Evolutionary conservation across 2,329 filamentous ascomycete species (phyloP).

Genomic region (Rhynchosporium secalis): DNA sequence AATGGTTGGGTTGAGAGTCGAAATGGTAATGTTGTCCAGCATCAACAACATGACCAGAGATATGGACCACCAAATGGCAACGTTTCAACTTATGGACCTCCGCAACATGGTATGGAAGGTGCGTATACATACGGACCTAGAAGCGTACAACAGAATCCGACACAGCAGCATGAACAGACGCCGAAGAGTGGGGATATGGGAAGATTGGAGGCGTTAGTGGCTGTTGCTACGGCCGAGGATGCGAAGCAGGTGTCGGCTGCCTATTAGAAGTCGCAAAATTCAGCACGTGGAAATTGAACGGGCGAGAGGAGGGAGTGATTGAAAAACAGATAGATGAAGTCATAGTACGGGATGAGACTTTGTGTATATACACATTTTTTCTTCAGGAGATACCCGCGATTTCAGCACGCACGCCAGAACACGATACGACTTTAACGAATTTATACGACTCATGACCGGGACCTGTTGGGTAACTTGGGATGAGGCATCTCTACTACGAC

Average conservation of each 20-base stretch:
- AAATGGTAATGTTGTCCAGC: conserved; percentile 21
- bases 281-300: not conserved
- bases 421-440: conserved; percentile 28
- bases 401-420: conserved; percentile 24
- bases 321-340: too few species aligned
- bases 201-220: conserved; percentile 62
- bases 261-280: conserved; percentile 23
- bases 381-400: conserved; percentile 35
- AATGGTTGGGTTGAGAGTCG: conserved; percentile 50
- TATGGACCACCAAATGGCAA: conserved; percentile 34
- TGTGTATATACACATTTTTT: conserved; percentile 31
- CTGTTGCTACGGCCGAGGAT: conserved; percentile 61
- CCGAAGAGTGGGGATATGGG: conserved; percentile 50
- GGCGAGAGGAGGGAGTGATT: not conserved
- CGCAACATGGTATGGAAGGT: conserved; percentile 23
- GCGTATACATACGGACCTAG: conserved; percentile 33
- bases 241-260: conserved; percentile 38
- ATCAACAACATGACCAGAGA: conserved; percentile 21
- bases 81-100: conserved; percentile 30
- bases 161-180: conserved; percentile 40
- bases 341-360: conserved; percentile 7
- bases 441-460: conserved; percentile 6
- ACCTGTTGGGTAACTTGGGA: not conserved
- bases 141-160: conserved; percentile 37
- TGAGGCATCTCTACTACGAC: not conserved